Evolutionary conservation across 192 early-diverging fungal species (phyloP).

Genomic region (Linnemannia hyalina): DNA sequence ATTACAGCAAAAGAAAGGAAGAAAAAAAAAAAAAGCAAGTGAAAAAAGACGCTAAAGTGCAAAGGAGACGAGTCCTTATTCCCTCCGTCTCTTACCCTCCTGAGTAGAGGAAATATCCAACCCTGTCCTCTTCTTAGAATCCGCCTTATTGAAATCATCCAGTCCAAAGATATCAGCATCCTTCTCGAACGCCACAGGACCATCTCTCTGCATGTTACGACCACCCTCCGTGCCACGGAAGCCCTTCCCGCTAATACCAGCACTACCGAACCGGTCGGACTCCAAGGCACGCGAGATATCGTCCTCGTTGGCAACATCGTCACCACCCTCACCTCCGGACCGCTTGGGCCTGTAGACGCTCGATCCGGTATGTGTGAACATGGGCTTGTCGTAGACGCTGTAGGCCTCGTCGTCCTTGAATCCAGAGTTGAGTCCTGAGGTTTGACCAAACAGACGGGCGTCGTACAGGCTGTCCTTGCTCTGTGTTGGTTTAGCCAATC

Average conservation of each 20-base stretch:
- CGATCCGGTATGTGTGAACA: slow-evolving; percentile 78
- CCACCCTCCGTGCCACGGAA: slow-evolving; percentile 77
- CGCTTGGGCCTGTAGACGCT: slow-evolving; percentile 87
- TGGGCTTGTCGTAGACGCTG: slow-evolving; percentile 95
- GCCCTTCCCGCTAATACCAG: slow-evolving; percentile 62
- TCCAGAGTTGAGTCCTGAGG: slow-evolving; percentile 85
- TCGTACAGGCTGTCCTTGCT: slow-evolving; percentile 95
- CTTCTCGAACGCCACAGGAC: slow-evolving; percentile 96
- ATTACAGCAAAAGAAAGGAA: slow-evolving; percentile 1
- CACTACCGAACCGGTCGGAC: slow-evolving; percentile 74
- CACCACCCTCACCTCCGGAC: slow-evolving; percentile 67
- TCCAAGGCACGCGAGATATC: slow-evolving; percentile 77
- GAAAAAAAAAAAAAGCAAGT: background rate
- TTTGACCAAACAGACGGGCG: slow-evolving; percentile 94
- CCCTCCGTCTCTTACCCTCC: slow-evolving; percentile 52
- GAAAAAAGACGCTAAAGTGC: background rate
- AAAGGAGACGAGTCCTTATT: slow-evolving; percentile 9
- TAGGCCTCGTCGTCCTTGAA: slow-evolving; percentile 95
- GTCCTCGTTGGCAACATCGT: slow-evolving; percentile 75
- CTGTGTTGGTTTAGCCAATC: slow-evolving; percentile 91
- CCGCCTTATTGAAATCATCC: slow-evolving; percentile 76
- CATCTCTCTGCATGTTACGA: slow-evolving; percentile 69
- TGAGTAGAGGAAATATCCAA: slow-evolving; percentile 26
- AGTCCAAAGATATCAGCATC: slow-evolving; percentile 94
- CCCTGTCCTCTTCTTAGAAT: slow-evolving; percentile 50